A percentile compares a stretch with the other conserved stretches of the same genome.
These are phyloP conservation scores for Gentiana macrophylla DNA, from an alignment of 257 asterid genomes.

Conservation along the genomic window DNA sequence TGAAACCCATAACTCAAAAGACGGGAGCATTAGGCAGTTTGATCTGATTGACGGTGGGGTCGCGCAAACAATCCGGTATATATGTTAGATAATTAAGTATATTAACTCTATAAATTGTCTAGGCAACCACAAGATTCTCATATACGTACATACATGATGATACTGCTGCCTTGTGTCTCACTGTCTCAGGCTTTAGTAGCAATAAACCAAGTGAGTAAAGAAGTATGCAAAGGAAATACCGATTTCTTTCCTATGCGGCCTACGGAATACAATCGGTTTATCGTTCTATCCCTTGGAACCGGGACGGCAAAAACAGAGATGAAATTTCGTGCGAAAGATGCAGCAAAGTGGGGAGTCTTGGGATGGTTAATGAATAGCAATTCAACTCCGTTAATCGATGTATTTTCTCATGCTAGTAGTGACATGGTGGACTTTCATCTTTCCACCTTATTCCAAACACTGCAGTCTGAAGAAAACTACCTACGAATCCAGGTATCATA, in stretches of 20 bases:
- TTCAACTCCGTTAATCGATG: constrained; percentile 28
- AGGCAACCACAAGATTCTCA: neutral
- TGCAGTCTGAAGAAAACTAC: constrained; percentile 36
- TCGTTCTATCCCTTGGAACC: constrained; percentile 53
- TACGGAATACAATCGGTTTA: constrained; percentile 29
- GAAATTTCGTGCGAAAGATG: constrained; percentile 26
- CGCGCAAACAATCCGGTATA: constrained; percentile 59
- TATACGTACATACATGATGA: too few relatives aligned
- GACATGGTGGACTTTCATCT: constrained; percentile 51
- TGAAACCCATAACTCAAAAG: constrained; percentile 20
- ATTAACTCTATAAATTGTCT: too few relatives aligned
- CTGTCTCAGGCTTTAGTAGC: constrained; percentile 43
- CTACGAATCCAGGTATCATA: constrained; percentile 46
- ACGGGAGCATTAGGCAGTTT: constrained; percentile 21
- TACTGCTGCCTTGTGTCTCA: neutral
- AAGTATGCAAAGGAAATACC: constrained; percentile 18
- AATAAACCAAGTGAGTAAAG: constrained; percentile 34
- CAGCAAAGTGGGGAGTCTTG: constrained; percentile 45
- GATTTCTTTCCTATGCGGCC: constrained; percentile 31
- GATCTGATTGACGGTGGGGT: constrained; percentile 63
- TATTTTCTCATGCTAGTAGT: constrained; percentile 32
- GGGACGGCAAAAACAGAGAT: constrained; percentile 33
- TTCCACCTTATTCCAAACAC: constrained; percentile 41
- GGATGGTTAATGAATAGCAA: constrained; percentile 35
- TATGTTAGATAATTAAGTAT: neutral